Conservation (phyloP, 768 basidiomycete species). For the Pholiota conissans region DNA sequence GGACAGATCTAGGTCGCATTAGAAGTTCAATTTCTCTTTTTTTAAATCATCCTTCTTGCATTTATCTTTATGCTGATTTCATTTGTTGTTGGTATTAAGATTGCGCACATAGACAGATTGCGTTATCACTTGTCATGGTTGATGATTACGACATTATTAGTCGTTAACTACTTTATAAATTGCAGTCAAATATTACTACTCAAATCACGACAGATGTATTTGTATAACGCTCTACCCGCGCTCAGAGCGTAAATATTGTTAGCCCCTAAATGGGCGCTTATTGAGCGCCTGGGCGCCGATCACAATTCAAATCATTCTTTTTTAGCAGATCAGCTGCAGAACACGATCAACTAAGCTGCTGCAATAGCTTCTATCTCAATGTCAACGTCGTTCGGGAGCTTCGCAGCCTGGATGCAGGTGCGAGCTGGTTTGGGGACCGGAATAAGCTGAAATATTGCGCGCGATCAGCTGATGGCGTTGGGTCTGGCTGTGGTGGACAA, state of each 20-base stretch:
- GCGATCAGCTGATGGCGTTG: not conserved
- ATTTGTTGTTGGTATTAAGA: no score
- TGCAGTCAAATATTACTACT: no score
- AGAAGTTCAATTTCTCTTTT: not conserved
- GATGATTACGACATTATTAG: no score
- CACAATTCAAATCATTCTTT: no score
- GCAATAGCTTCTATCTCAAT: constrained; percentile 76
- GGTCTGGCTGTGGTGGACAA: not conserved
- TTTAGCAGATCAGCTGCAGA: no score
- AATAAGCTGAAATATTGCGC: constrained; percentile 27
- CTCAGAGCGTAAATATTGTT: no score
- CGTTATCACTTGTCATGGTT: no score
- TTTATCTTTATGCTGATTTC: not conserved
- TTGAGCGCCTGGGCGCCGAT: not conserved
- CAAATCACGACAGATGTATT: no score
- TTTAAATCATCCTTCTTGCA: not conserved
- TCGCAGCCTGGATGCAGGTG: constrained; percentile 74
- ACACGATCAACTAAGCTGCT: no score
- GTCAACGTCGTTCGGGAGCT: constrained; percentile 67
- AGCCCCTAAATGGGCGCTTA: not conserved
- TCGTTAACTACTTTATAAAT: no score
- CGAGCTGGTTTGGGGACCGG: constrained; percentile 68
- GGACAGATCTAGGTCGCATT: not conserved
- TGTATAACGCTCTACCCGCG: no score
- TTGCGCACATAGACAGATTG: no score